These are phyloP conservation scores for Viridothelium virens DNA, from an alignment of 495 filamentous ascomycete genomes.

Conservation along the genomic window DNA sequence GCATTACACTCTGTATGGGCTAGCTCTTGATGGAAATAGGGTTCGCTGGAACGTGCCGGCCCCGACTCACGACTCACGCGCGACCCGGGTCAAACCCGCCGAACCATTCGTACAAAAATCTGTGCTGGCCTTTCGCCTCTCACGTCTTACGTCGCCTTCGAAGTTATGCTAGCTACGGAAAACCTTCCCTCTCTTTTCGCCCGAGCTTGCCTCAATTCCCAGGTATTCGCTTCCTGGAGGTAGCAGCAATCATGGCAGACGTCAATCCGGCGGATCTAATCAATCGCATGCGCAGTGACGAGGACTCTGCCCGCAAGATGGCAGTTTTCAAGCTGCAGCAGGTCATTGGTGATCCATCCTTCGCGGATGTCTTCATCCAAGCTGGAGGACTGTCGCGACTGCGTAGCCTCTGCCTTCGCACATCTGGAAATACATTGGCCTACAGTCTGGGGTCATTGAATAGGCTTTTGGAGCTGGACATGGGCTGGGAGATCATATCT, in stretches of 20 bases:
- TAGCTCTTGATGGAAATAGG: no score
- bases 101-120: no score
- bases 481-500: constrained; percentile 83
- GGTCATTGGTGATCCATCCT: constrained; percentile 89
- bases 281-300: constrained; percentile 59
- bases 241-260: constrained; percentile 37
- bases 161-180: no score
- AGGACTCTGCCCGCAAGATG: constrained; percentile 96
- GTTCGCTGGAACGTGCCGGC: no score
- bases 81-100: no score
- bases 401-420: constrained; percentile 69
- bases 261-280: constrained; percentile 59
- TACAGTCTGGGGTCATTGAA: constrained; percentile 86
- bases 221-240: no score
- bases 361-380: constrained; percentile 90
- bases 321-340: constrained; percentile 95
- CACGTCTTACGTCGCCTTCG: no score
- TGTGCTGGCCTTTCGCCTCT: no score
- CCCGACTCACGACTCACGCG: no score
- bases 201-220: no score
- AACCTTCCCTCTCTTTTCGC: no score
- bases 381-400: constrained; percentile 77
- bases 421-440: constrained; percentile 87
- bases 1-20: no score
- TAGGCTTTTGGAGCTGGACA: constrained; percentile 84